Evolutionary conservation across 2,329 filamentous ascomycete genomes (phyloP).

Genomic region (Fusarium sp.): DNA sequence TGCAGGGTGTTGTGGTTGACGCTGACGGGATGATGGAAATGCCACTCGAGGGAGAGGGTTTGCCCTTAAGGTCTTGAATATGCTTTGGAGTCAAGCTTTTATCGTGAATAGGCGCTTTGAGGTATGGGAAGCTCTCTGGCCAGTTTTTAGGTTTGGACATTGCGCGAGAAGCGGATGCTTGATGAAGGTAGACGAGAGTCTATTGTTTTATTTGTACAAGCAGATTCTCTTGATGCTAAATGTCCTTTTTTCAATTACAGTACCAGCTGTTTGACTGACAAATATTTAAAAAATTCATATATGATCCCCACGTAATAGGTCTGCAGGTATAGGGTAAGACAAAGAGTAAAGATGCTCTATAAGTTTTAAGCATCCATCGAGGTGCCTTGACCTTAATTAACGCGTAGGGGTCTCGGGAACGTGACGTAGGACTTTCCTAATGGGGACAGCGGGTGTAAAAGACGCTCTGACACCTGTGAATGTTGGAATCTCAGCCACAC

Average conservation of each 20-base stretch:
- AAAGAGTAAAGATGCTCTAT: neutral
- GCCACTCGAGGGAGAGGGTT: conserved; percentile 36
- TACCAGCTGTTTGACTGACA: neutral
- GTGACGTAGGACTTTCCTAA: conserved; percentile 34
- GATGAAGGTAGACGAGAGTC: neutral
- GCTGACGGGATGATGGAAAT: conserved; percentile 43
- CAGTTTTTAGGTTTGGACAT: conserved; percentile 66
- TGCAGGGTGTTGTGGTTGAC: conserved; percentile 57
- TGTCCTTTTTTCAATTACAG: neutral
- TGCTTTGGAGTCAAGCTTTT: conserved; percentile 58
- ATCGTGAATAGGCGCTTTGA: conserved; percentile 61
- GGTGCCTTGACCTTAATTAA: conserved; percentile 11
- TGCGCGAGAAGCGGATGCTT: neutral
- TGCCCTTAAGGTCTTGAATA: conserved; percentile 52
- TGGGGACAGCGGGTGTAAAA: conserved; percentile 10
- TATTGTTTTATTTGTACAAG: neutral
- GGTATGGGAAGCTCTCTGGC: conserved; percentile 65
- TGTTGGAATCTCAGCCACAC: conserved; percentile 27
- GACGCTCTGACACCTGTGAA: conserved; percentile 13
- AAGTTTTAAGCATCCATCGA: neutral
- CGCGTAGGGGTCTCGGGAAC: conserved; percentile 19
- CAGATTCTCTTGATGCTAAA: neutral
- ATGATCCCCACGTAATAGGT: neutral
- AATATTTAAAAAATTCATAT: neutral
- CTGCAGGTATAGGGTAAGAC: neutral